Conservation (phyloP, 768 basidiomycete genomes). For the Tricholoma hemisulphureum region DNA sequence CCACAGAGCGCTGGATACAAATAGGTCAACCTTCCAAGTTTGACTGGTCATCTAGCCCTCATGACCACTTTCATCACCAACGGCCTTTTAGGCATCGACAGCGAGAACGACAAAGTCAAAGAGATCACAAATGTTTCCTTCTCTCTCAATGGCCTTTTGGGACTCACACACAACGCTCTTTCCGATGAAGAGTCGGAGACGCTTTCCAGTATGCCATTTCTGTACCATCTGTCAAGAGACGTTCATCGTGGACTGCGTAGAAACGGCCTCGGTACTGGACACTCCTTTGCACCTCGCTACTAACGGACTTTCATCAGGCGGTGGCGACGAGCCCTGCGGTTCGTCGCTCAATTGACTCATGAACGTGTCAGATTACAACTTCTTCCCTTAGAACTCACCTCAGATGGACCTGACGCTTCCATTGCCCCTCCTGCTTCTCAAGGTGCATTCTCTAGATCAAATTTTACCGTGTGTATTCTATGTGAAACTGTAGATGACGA, state of each 20-base stretch:
- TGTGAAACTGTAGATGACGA: conserved; percentile 15
- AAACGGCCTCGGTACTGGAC: background rate
- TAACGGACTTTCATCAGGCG: conserved; percentile 19
- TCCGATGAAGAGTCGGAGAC: background rate
- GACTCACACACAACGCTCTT: background rate
- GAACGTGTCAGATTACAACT: background rate
- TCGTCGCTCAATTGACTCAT: background rate
- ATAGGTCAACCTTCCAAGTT: background rate
- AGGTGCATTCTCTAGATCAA: background rate
- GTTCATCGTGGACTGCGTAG: background rate
- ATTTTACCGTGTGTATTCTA: background rate
- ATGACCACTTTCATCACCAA: conserved; percentile 21
- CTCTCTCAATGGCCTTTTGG: conserved; percentile 18
- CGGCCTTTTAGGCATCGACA: conserved; percentile 14
- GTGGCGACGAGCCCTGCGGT: background rate
- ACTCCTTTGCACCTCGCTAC: conserved; percentile 10
- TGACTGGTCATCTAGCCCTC: background rate
- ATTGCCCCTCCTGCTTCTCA: background rate
- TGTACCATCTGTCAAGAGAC: background rate
- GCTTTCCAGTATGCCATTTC: background rate
- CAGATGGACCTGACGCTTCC: background rate
- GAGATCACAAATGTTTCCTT: conserved; percentile 5
- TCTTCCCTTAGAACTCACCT: background rate
- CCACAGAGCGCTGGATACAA: too few species aligned
- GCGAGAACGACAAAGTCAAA: background rate